Base-by-base conservation (phyloP, 179 eudicot species). In the Heliamphora pulchella region DNA sequence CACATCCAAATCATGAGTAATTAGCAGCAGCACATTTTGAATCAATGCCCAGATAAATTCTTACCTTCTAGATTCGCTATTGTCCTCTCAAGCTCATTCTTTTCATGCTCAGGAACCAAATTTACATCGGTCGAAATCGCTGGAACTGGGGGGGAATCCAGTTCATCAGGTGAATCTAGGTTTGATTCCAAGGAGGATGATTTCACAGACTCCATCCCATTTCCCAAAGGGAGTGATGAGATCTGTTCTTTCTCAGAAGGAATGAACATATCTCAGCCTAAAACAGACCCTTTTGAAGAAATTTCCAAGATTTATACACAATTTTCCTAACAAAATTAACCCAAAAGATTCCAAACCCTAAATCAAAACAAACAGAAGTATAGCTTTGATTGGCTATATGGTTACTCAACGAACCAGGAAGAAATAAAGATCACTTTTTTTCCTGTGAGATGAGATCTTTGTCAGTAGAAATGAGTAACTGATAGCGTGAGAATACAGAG, bases 31-130 rank as follows among this genome's bases (percentile, higher is more conserved):
- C n/a, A 9, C 15, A 59, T 15, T 64, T 62, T 39, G 2, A 17
- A 71, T 17, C 46, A n/a, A 79, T 18, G 1, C 4, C 58, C 44
- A 44, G 41, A 68, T 78, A 31, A 18, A 18, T 43, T 41, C n/a
- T n/a, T 86, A 89, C 96, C 96, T 89, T 90, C 91, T 53, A 90
- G 81, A 73, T 74, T 84, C 18, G 84, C 81, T 15, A 91, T 84
- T 47, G 79, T 78, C 54, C 44, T 81, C 79, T 85, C 83, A 71
- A 90, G 81, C 79, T 90, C 90, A 51, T 44, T 53, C 76, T 84
- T 79, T 79, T 85, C 87, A 59, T 85, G 83, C 80, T 90, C 91
- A 20, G 85, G 85, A 72, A 79, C 87, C 74, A 82, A 85, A 84
- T 83, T 84, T 51, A 82, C 81, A 78, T 87, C 85, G 18, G 81